These are phyloP conservation scores for Metschnikowia colocasiae DNA, from an alignment of 805 yeast genomes.

Conservation along the genomic window DNA sequence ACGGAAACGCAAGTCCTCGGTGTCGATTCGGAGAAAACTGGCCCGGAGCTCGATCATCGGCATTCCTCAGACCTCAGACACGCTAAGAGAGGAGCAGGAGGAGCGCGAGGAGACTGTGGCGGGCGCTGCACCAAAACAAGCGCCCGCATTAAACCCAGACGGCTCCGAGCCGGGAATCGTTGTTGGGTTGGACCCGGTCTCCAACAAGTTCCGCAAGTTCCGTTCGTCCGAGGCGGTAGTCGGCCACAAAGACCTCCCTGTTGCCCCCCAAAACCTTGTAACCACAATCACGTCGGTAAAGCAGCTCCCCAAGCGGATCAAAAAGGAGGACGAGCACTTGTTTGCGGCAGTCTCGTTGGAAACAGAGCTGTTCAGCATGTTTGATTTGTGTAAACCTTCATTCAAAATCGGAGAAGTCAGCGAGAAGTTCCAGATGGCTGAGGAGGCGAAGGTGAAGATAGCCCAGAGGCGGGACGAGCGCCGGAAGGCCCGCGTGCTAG, in stretches of 20 bases:
- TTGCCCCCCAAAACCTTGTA: conserved; percentile 38
- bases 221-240: conserved; percentile 10
- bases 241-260: conserved; percentile 22
- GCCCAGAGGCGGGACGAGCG: conserved; percentile 22
- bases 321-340: conserved; percentile 33
- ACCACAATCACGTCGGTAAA: conserved; percentile 29
- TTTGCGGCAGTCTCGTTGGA: conserved; percentile 46
- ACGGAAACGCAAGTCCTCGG: conserved; percentile 23
- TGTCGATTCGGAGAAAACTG: conserved; percentile 5
- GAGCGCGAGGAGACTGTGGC: conserved; percentile 2
- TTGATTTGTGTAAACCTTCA: conserved; percentile 64
- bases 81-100: conserved; percentile 7
- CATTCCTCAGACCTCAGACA: conserved; percentile 7
- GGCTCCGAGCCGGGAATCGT: conserved; percentile 18
- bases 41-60: conserved; percentile 8
- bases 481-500: conserved; percentile 26
- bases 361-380: conserved; percentile 56
- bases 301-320: conserved; percentile 39
- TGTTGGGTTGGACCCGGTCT: conserved; percentile 32
- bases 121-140: conserved; percentile 1
- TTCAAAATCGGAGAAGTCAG: conserved; percentile 66
- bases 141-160: conserved; percentile 5
- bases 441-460: conserved; percentile 43
- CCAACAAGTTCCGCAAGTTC: conserved; percentile 28
- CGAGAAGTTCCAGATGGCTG: conserved; percentile 52